Evolutionary conservation across 768 basidiomycete genomes (phyloP).

Genomic region (Cyclocybe aegerita): DNA sequence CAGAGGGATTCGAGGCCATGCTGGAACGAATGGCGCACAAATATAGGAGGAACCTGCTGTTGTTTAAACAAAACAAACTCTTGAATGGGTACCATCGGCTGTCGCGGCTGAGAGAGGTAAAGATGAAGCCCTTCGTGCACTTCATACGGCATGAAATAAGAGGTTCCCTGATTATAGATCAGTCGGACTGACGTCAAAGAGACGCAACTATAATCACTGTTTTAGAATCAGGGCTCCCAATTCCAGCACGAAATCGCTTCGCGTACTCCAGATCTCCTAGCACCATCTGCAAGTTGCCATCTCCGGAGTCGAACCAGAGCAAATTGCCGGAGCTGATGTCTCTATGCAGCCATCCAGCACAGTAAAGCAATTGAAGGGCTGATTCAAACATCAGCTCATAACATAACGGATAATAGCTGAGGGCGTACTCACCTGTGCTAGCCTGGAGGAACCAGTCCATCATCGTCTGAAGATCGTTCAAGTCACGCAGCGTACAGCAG

Average conservation of each 20-base stretch:
- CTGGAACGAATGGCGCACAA: slow-evolving; percentile 6
- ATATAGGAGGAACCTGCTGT: neutral
- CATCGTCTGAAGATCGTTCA: slow-evolving; percentile 6
- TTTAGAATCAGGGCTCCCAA: neutral
- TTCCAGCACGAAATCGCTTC: slow-evolving; percentile 1
- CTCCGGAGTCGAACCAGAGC: neutral
- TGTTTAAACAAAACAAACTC: neutral
- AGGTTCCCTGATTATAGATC: slow-evolving; percentile 8
- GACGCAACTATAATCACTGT: neutral
- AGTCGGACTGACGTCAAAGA: neutral
- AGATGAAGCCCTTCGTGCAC: neutral
- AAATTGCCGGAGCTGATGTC: slow-evolving; percentile 14
- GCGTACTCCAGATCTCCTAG: slow-evolving; percentile 8
- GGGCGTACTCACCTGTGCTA: neutral
- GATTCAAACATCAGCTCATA: neutral
- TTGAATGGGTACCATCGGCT: too few relatives aligned
- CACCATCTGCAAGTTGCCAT: neutral
- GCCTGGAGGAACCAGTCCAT: neutral
- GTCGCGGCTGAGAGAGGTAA: too few relatives aligned
- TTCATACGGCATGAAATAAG: slow-evolving; percentile 13
- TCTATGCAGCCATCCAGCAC: slow-evolving; percentile 11
- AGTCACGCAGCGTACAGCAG: slow-evolving; percentile 1
- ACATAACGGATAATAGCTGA: neutral
- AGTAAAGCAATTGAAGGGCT: slow-evolving; percentile 11
- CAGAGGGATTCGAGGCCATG: slow-evolving; percentile 15